Base-by-base conservation (phyloP, 2,329 filamentous ascomycete genomes). In the Curvularia sp. region DNA sequence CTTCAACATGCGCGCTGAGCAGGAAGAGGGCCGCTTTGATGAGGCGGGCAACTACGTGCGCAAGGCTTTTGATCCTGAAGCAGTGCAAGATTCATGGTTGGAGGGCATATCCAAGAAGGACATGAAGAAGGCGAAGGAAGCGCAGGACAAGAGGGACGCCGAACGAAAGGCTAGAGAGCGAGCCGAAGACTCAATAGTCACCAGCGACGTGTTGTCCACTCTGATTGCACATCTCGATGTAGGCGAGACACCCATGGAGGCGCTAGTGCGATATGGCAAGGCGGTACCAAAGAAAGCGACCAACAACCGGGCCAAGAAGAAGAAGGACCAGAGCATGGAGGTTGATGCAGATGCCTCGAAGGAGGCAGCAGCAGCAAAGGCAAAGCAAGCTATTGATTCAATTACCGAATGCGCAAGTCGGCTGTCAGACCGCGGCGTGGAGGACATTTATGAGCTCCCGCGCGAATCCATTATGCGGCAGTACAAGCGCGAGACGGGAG, bases 71-170 rank as follows among this genome's bases (percentile, higher is more conserved):
- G 95, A 99, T 69, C 92, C 92, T 0, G 93, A 98, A 67, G 92
- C 93, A 0, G 86, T 91, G 23, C 93, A 99, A 76, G 95, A 99
- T 79, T 86, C 85, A 30, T 99, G 95, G 95, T 80, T 99, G 19
- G 91, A 97, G 43, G 95, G 95, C 0, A 81, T 97, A 19, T 95
- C 90, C 66, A 97, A 96, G 76, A 96, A 94, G 77, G 93, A 97
- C 57, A 96, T 98, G 83, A 91, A 88, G 73, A 88, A 87, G 62
- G 95, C 95, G 0, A 92, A 89, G 39, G 92, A 91, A 63, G 95
- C 95, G 3, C 91, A 95, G 55, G 90, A 96, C 70, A 92, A 89
- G 78, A 85, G 93, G 28, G 92, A 96, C 61, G 86, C 87, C 1
- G 93, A 96, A 71, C 83, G 87, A 51, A 86, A 90, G 57, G 84